Conservation (phyloP, 139 green algal genomes). For the Volvox reticuliferus region DNA sequence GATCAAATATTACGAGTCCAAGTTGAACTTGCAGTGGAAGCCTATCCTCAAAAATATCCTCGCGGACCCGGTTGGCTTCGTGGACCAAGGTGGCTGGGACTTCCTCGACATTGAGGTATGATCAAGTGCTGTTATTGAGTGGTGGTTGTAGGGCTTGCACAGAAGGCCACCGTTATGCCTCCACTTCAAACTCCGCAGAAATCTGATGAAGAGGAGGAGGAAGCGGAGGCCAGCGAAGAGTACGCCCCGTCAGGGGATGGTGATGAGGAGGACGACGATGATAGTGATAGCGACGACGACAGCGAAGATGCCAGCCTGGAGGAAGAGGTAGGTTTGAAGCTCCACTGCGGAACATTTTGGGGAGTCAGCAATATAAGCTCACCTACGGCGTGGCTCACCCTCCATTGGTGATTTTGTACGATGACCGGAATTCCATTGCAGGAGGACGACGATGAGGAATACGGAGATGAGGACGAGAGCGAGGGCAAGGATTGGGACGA, state of each 20-base stretch:
- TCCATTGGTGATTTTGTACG: no score
- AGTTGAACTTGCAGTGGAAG: slow-evolving; percentile 99
- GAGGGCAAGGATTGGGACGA: slow-evolving; percentile 90
- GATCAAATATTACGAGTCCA: slow-evolving; percentile 99
- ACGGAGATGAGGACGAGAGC: slow-evolving; percentile 76
- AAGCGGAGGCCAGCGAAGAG: slow-evolving; percentile 78
- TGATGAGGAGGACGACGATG: slow-evolving; percentile 72
- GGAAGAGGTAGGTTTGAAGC: slow-evolving; percentile 42
- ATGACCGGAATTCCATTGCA: neutral
- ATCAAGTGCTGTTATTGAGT: neutral
- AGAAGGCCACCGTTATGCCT: neutral
- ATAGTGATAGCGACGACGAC: slow-evolving; percentile 53
- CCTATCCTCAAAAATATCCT: slow-evolving; percentile 92
- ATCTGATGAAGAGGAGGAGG: slow-evolving; percentile 83
- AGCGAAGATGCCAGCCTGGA: slow-evolving; percentile 57
- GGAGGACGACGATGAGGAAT: slow-evolving; percentile 65
- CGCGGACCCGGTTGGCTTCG: slow-evolving; percentile 91
- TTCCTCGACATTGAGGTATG: slow-evolving; percentile 95
- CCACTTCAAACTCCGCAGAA: slow-evolving; percentile 40
- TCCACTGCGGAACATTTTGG: neutral
- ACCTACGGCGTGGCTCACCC: no score
- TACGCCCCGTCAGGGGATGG: slow-evolving; percentile 70
- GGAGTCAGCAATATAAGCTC: no score
- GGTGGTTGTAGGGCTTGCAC: neutral
- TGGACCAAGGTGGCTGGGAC: slow-evolving; percentile 94